A percentile compares a stretch with the other conserved stretches of the same genome.
phyloP scores from a whole-genome alignment of 768 basidiomycete species.

The Lentinula detonsa region DNA sequence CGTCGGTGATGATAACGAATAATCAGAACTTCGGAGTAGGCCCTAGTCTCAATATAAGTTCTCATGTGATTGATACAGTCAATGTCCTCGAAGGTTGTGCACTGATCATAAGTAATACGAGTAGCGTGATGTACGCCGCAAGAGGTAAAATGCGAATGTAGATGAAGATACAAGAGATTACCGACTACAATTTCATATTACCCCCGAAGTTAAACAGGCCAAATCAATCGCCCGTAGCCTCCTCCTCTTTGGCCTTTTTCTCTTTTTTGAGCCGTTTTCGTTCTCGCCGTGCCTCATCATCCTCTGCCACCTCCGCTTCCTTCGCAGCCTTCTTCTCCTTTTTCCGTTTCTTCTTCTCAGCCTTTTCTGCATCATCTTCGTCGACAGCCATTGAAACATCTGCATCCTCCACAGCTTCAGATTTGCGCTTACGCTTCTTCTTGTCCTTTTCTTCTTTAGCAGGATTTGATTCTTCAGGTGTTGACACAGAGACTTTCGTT shows the following conservation, averaged over 20 bases:
- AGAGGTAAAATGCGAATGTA: not conserved
- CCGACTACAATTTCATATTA: not conserved
- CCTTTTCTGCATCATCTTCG: constrained; percentile 41
- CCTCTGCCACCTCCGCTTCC: constrained; percentile 40
- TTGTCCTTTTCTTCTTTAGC: constrained; percentile 52
- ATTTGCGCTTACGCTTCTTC: constrained; percentile 84
- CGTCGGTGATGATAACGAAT: too few species aligned
- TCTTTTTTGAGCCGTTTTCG: constrained; percentile 65
- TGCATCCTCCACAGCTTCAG: constrained; percentile 38
- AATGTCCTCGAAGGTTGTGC: not conserved
- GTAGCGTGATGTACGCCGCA: too few species aligned
- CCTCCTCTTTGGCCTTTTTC: constrained; percentile 46
- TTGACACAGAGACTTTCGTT: constrained; percentile 7
- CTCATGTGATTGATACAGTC: not conserved
- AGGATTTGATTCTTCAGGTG: constrained; percentile 16
- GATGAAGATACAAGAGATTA: not conserved
- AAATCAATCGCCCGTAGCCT: constrained; percentile 25
- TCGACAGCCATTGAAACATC: constrained; percentile 36
- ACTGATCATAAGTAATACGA: too few species aligned
- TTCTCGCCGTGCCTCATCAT: constrained; percentile 57
- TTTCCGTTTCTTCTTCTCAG: constrained; percentile 55
- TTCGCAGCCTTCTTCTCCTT: constrained; percentile 57
- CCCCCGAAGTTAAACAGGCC: not conserved
- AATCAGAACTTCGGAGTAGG: too few species aligned
- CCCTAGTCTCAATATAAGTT: not conserved